Evolutionary conservation across 176 grass and related monocot species (phyloP).

Genomic region (Typha latifolia): DNA sequence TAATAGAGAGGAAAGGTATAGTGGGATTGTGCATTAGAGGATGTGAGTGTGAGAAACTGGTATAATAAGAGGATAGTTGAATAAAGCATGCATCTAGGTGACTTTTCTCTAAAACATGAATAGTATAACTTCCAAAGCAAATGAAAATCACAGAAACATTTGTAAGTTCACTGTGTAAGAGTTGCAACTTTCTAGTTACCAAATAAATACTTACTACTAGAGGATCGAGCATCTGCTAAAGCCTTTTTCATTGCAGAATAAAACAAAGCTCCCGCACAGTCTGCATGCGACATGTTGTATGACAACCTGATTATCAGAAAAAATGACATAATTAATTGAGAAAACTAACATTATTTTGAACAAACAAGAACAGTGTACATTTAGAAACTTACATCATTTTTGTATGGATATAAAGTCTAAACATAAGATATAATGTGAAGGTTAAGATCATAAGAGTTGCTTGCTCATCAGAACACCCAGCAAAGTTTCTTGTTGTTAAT

Average conservation of each 20-base stretch:
- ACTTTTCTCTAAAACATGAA: no score
- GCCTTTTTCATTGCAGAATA: constrained; percentile 64
- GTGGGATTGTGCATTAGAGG: no score
- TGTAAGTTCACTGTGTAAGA: neutral
- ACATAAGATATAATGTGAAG: no score
- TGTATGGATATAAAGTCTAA: no score
- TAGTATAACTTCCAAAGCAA: neutral
- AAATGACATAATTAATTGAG: neutral
- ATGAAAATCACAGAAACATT: neutral
- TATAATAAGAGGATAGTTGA: no score
- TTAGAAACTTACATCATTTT: no score
- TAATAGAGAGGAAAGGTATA: no score
- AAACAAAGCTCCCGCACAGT: constrained; percentile 81
- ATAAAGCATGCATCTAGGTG: no score
- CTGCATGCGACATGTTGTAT: constrained; percentile 67
- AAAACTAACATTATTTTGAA: neutral
- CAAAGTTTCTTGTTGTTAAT: no score
- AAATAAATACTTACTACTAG: constrained; percentile 33
- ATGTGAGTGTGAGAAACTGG: no score
- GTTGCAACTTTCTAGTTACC: neutral
- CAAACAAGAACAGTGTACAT: neutral
- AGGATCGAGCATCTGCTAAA: constrained; percentile 45
- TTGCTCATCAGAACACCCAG: no score
- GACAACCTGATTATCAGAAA: constrained; percentile 55
- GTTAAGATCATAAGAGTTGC: no score